Evolutionary conservation across 2,329 filamentous ascomycete species (phyloP).

Genomic region (Cladosporium oxysporum): DNA sequence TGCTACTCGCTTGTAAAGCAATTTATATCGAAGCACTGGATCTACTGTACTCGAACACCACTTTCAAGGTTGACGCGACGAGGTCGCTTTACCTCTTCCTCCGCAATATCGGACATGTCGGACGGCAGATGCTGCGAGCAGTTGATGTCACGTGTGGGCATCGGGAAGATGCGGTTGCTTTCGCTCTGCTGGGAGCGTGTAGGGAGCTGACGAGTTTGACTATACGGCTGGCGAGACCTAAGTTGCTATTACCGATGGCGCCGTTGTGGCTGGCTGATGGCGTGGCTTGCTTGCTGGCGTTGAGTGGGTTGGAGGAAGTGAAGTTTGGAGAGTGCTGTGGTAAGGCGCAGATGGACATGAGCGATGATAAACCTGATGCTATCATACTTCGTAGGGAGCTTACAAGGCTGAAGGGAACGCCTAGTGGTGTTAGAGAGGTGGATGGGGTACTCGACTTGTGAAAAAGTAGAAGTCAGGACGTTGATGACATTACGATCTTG

Average conservation of each 20-base stretch:
- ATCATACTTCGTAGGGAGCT: constrained; percentile 28
- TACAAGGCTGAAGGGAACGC: constrained; percentile 26
- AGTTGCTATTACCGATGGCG: constrained; percentile 27
- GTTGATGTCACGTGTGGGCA: constrained; percentile 32
- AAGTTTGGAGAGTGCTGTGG: constrained; percentile 22
- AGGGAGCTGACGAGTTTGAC: constrained; percentile 29
- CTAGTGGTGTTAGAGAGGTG: constrained; percentile 29
- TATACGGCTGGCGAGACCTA: constrained; percentile 28
- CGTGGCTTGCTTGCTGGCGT: constrained; percentile 29
- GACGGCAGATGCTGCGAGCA: constrained; percentile 27
- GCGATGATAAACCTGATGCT: constrained; percentile 27
- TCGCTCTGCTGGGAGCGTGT: constrained; percentile 34
- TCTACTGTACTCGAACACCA: constrained; percentile 50
- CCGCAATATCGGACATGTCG: constrained; percentile 34
- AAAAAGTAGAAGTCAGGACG: background rate
- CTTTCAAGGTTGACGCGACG: constrained; percentile 50
- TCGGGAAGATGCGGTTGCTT: constrained; percentile 35
- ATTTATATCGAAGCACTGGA: constrained; percentile 46
- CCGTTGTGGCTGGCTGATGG: constrained; percentile 34
- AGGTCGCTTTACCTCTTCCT: constrained; percentile 47
- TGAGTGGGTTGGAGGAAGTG: constrained; percentile 33
- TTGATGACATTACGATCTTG: background rate
- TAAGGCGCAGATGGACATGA: constrained; percentile 23
- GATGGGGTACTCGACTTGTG: constrained; percentile 29
- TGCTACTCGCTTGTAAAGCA: constrained; percentile 46